Base-by-base conservation (phyloP, 176 grass and related monocot genomes). In the Neostapfia colusana region DNA sequence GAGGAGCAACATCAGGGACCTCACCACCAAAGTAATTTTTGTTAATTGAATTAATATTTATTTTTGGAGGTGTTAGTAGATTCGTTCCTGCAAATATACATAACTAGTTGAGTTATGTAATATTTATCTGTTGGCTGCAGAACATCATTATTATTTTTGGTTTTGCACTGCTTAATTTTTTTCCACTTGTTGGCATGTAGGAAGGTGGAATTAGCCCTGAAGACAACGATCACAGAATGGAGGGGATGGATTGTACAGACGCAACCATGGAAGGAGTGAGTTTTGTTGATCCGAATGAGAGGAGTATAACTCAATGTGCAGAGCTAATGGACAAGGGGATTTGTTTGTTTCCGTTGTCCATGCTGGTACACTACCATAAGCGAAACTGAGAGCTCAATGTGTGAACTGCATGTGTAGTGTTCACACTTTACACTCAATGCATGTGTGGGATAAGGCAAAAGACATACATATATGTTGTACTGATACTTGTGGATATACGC, bases 261-360 rank as follows among this genome's bases (percentile, higher is more conserved):
- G 75, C 25, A 54, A 25, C 58, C 63, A 58, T 45, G 43, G 63
- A 70, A 54, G 83, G 68, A 76, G 46, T 75, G 75, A 48, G 84
- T 61, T 90, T 78, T 72, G 80, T 67, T 63, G 76, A 83, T 77
- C 43, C 79, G 51, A 43, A 31, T 65, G 79, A 84, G 63, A 88
- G n/a, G 82, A 82, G 81, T 79, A 75, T 84, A 84, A 50, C 44
- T 75, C 86, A 75, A 88, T 84, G 79, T 85, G 86, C 87, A 79
- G 84, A 97, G 62, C 87, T 93, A 23, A 87, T 89, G 85, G 88
- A 89, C 79, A 88, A 81, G 65, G 94, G 86, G 64, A 80, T 97
- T 89, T 88, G 89, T 86, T 85, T 93, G 83, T 65, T 91, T 85
- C 91, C 91, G 10, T 70, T 88, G 26, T 83, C 84, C 79, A 83